Evolutionary conservation across 2,329 filamentous ascomycete species (phyloP).

Genomic region (Calonectria pseudoreteaudii): DNA sequence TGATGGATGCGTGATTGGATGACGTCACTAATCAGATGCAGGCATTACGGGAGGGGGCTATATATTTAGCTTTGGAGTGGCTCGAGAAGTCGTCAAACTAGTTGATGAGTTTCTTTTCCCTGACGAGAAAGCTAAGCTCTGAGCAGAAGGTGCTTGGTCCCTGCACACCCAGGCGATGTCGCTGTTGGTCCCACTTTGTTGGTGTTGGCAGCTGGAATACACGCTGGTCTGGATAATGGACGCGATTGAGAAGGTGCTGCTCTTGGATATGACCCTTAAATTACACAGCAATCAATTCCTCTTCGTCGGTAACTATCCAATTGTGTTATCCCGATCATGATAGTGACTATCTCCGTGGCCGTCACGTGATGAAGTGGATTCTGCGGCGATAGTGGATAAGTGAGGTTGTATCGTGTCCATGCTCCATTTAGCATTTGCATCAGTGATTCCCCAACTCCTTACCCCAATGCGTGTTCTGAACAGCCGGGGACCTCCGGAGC

Average conservation of each 20-base stretch:
- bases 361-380: neutral
- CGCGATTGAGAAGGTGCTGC: neutral
- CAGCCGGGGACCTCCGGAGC: neutral
- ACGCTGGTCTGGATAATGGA: neutral
- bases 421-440: neutral
- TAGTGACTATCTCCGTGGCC: neutral
- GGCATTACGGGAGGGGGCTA: neutral
- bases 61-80: neutral
- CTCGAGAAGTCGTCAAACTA: neutral
- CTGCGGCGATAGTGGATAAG: neutral
- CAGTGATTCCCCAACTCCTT: neutral
- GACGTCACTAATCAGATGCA: neutral
- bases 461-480: neutral
- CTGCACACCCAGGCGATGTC: neutral
- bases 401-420: slow-evolving; percentile 3
- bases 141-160: neutral
- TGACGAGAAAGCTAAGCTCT: neutral
- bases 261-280: neutral
- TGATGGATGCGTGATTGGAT: too few species aligned
- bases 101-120: neutral
- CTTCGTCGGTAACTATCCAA: too few species aligned
- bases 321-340: neutral
- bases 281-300: too few species aligned
- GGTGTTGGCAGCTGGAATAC: neutral
- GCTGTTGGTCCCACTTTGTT: neutral